Base-by-base conservation (phyloP, 495 filamentous ascomycete genomes). In the Podospora australis region DNA sequence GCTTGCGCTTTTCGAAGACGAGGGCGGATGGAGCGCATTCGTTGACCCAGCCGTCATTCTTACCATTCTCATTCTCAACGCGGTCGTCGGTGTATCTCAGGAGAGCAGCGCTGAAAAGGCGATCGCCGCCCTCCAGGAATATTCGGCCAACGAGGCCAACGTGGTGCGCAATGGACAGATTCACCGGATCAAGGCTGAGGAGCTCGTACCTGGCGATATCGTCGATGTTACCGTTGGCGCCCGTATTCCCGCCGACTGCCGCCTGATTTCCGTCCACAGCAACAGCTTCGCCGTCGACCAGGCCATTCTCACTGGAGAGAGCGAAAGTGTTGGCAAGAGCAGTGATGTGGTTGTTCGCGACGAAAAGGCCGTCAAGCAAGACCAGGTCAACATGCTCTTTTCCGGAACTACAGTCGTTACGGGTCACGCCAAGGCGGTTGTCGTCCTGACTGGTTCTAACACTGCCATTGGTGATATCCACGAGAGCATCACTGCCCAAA, bases 391-490 rank as follows among this genome's bases (percentile, higher is more conserved):
- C 66, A 96, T 95, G 80, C 78, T 99, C 16, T 99, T 99, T 70
- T 99, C 94, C 16, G 94, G 94, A 53, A 99, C 94, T 7, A 97
- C 94, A 0, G 89, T 99, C 4, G 90, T 95, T 19, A 95, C 87
- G 55, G 94, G 94, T 30, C 86, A 90, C 68, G 94, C 94, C 35
- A 90, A 81, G 58, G 94, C 94, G 36, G 67, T 97, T 19, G 94
- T 99, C 4, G 90, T 90, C 49, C 68, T 95, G 60, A 99, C 94
- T 39, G 94, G 94, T 53, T 77, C 80, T 9, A 84, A 82, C 47
- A 99, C 94, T 6, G 94, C 94, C 22, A 97, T 99, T 67, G 94
- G 94, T 53, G 94, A 96, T 65, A 99, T 99, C 56, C 94, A 99
- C 63, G 90, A 96, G 62, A 96, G 90, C 69, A 99, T 99, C 59